Percentiles rank a stretch among this genome's conserved stretches.
phyloP scores from a whole-genome alignment of 164 flowering plant genomes.

The Paratinospora sagittata region DNA sequence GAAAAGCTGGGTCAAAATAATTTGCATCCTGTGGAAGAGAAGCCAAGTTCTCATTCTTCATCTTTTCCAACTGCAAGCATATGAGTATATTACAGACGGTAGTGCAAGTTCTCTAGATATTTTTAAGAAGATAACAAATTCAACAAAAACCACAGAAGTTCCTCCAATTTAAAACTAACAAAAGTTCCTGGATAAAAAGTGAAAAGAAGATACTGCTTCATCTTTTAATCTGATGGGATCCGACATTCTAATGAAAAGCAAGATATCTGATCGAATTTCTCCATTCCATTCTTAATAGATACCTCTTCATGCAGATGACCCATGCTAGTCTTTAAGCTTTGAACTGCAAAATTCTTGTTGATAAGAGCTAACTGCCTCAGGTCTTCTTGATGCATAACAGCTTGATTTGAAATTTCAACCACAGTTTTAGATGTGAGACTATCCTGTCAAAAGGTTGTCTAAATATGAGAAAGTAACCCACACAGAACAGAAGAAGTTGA shows the following conservation, averaged over 20 bases:
- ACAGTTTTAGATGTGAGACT: slow-evolving; percentile 16
- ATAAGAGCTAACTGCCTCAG: slow-evolving; percentile 28
- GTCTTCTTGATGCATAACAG: slow-evolving; percentile 19
- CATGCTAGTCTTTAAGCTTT: slow-evolving; percentile 63
- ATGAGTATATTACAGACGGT: background rate
- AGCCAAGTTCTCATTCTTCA: slow-evolving; percentile 68
- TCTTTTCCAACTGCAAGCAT: slow-evolving; percentile 70
- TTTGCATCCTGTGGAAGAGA: slow-evolving; percentile 33
- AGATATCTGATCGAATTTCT: slow-evolving; percentile 2
- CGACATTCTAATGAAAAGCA: background rate
- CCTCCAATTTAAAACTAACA: background rate
- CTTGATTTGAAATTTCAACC: slow-evolving; percentile 22
- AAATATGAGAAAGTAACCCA: background rate
- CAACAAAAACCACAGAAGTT: background rate
- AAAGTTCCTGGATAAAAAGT: background rate
- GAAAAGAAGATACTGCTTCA: background rate
- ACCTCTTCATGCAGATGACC: slow-evolving; percentile 77
- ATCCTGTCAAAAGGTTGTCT: slow-evolving; percentile 27
- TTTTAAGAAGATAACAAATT: background rate
- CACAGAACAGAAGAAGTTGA: background rate
- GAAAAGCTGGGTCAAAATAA: slow-evolving; percentile 27
- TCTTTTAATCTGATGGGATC: background rate
- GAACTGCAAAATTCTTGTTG: slow-evolving; percentile 33
- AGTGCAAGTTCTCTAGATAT: slow-evolving; percentile 3
- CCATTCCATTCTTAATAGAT: slow-evolving; percentile 8